These are phyloP conservation scores for Petasospora rhodanensis DNA, from an alignment of 1,139 yeast genomes.

Conservation along the genomic window DNA sequence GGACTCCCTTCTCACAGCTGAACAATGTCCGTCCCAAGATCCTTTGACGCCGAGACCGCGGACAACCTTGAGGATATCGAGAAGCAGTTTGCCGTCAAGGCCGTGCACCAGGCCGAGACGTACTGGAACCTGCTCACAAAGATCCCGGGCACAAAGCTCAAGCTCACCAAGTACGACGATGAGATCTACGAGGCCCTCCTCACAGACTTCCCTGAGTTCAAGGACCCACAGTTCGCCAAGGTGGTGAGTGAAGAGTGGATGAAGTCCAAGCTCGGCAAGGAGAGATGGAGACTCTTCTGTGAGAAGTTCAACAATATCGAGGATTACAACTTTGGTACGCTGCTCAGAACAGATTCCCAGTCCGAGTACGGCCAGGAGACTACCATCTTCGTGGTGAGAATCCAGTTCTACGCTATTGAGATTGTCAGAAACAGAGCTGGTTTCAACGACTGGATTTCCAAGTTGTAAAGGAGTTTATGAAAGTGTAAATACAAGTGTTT, in stretches of 20 bases:
- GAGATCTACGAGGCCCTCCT: conserved; percentile 69
- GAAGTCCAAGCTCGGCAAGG: conserved; percentile 78
- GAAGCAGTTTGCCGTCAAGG: conserved; percentile 96
- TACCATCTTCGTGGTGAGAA: conserved; percentile 86
- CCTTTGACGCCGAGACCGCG: conserved; percentile 52
- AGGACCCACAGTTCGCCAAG: conserved; percentile 49
- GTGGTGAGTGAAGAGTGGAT: conserved; percentile 70
- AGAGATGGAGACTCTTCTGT: conserved; percentile 86
- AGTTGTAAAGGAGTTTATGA: conserved; percentile 18
- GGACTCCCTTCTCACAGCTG: too few relatives aligned
- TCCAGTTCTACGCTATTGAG: conserved; percentile 93
- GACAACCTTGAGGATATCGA: conserved; percentile 73
- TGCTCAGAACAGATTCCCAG: conserved; percentile 65
- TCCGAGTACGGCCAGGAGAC: conserved; percentile 80
- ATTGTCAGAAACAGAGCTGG: conserved; percentile 89
- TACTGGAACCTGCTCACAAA: conserved; percentile 80
- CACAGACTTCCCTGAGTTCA: conserved; percentile 81
- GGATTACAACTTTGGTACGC: conserved; percentile 94
- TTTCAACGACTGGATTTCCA: conserved; percentile 82
- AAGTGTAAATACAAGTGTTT: too few relatives aligned
- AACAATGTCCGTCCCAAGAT: conserved; percentile 15
- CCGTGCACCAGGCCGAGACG: conserved; percentile 92
- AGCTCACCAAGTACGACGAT: conserved; percentile 76
- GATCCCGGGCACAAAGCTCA: conserved; percentile 73
- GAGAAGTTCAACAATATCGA: conserved; percentile 78